These are phyloP conservation scores for Botrytis fabae DNA, from an alignment of 2,329 filamentous ascomycete genomes.

Conservation along the genomic window DNA sequence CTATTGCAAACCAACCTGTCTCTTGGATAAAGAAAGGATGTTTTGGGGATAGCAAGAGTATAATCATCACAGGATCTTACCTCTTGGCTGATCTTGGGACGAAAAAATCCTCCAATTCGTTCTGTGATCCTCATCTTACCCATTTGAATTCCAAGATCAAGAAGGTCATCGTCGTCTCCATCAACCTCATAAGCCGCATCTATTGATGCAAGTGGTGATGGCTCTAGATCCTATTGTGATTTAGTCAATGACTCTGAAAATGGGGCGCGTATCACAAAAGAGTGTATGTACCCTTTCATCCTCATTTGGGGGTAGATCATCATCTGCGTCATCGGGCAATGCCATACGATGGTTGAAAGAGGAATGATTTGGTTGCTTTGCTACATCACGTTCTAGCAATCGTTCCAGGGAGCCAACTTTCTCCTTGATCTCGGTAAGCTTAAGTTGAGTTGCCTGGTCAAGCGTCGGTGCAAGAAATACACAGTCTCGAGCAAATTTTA, in stretches of 20 bases:
- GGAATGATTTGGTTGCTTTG: constrained; percentile 44
- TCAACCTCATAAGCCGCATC: constrained; percentile 69
- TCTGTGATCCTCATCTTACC: constrained; percentile 74
- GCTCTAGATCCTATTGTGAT: constrained; percentile 52
- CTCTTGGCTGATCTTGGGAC: constrained; percentile 70
- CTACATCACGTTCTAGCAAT: constrained; percentile 67
- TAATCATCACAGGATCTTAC: constrained; percentile 45
- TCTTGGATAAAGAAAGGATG: neutral
- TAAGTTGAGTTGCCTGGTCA: constrained; percentile 68
- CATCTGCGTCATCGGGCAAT: constrained; percentile 51
- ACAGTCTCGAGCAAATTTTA: constrained; percentile 50
- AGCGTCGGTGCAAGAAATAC: constrained; percentile 45
- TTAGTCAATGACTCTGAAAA: neutral
- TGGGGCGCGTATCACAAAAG: neutral
- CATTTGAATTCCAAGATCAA: constrained; percentile 70
- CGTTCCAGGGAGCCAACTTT: constrained; percentile 72
- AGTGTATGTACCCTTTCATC: constrained; percentile 50
- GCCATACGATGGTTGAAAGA: constrained; percentile 28
- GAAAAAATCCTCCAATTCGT: constrained; percentile 69
- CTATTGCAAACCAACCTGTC: constrained; percentile 26
- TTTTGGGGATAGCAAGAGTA: constrained; percentile 37
- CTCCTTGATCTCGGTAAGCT: constrained; percentile 75
- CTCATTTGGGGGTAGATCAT: constrained; percentile 47
- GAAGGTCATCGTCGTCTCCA: constrained; percentile 63
- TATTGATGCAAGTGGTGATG: constrained; percentile 60